Conservation (phyloP, 2,329 filamentous ascomycete species). For the Huntiella moniliformis region DNA sequence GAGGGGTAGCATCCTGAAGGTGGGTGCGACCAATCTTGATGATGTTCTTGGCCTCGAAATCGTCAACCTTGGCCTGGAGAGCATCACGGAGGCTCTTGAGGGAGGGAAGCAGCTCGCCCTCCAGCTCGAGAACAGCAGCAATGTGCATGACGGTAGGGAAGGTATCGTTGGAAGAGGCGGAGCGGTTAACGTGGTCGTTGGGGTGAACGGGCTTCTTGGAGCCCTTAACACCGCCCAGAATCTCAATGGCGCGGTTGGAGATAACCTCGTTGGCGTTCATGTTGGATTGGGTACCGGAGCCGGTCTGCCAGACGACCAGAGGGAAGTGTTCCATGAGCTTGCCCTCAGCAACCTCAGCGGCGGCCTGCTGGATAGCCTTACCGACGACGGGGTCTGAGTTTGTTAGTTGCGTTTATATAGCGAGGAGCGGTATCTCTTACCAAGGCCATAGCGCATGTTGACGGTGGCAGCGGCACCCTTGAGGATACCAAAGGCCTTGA, state of each 20-base stretch:
- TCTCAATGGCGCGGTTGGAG: conserved; percentile 96
- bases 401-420: neutral
- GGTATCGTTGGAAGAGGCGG: conserved; percentile 94
- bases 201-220: conserved; percentile 97
- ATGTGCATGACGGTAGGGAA: conserved; percentile 99
- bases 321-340: conserved; percentile 96
- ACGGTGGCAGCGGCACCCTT: conserved; percentile 93
- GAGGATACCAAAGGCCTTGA: conserved; percentile 87
- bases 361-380: conserved; percentile 84
- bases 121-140: conserved; percentile 82
- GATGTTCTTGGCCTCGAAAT: conserved; percentile 68
- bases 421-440: conserved; percentile 23
- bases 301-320: conserved; percentile 97
- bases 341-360: conserved; percentile 76
- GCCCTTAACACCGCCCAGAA: conserved; percentile 82
- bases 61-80: conserved; percentile 72
- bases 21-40: conserved; percentile 99
- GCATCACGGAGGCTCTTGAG: conserved; percentile 66
- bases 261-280: conserved; percentile 99
- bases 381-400: conserved; percentile 64
- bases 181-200: conserved; percentile 99
- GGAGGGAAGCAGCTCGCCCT: conserved; percentile 66
- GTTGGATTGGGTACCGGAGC: conserved; percentile 96
- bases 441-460: conserved; percentile 86
- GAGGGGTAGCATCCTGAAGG: conserved; percentile 86